Base-by-base conservation (phyloP, 176 grass and related monocot species). In the Carex kokanica region DNA sequence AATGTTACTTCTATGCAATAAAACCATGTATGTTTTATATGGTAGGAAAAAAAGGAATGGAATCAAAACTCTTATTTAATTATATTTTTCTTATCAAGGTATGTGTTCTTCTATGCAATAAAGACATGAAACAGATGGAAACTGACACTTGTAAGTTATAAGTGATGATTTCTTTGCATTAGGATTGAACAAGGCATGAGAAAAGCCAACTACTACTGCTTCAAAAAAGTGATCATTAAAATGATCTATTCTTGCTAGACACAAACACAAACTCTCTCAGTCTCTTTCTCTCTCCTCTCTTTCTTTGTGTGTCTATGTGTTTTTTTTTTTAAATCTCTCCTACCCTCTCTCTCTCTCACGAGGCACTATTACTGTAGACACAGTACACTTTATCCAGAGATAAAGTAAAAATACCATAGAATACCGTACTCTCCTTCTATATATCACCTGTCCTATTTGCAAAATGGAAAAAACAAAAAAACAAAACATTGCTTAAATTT, bases 321-420 rank as follows among this genome's bases (percentile, higher is more conserved):
- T 12, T 49, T 49, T 11, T n/a, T 10, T 49, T 49, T 49, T 49
- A 49, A 45, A 49, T 49, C 45, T 11, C 45, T 49, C 45, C 27
- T 27, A 27, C 27, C 27, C 8, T 25, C 72, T 53, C 78, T 62
- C 78, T 80, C 78, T 41, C 78, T 80, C 60, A 82, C 79, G 79
- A 64, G 79, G 66, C 59, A 82, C 79, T 47, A 81, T 81, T 60
- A 82, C 59, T 82, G 79, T 61, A 82, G 79, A 49, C 53, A 52
- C 60, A 82, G 79, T 65, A 82, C 36, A 49, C 79, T 82, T 82
- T 82, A 66, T 45, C 5, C 79, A 82, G 79, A 66, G 79, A 45
- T 66, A 64, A 66, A 66, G 52, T 17, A 63, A 43, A 81, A 47
- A 82, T 5, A 66, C 40, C 36, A 65, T 52, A 61, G 38, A 81